Conservation (phyloP, 345 rosid genomes). For the Populus tremula region DNA sequence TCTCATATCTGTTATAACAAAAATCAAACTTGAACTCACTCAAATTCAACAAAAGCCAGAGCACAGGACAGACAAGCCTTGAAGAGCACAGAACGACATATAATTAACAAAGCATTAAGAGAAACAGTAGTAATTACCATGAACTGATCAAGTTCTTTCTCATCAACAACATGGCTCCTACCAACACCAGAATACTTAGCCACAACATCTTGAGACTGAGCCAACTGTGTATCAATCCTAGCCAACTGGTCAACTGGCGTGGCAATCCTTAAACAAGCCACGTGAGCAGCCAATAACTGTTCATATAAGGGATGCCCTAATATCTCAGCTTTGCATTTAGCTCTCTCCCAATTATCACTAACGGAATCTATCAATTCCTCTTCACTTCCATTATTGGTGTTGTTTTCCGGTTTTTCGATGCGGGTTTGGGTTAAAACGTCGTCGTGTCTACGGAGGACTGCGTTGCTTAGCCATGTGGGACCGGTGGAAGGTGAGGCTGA, state of each 20-base stretch:
- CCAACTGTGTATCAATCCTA: conserved; percentile 40
- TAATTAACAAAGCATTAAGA: neutral
- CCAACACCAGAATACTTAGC: conserved; percentile 40
- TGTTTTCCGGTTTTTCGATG: neutral
- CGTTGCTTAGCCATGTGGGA: conserved; percentile 44
- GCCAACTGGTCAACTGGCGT: conserved; percentile 47
- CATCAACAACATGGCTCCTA: conserved; percentile 28
- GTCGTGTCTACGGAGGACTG: conserved; percentile 20
- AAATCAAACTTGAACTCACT: neutral
- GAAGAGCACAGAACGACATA: neutral
- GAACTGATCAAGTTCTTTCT: conserved; percentile 47
- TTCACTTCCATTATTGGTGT: conserved; percentile 13
- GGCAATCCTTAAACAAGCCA: conserved; percentile 39
- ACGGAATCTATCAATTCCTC: conserved; percentile 19
- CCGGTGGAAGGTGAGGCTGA: conserved; percentile 21
- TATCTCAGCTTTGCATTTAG: conserved; percentile 42
- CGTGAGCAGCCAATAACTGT: conserved; percentile 36
- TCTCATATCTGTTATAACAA: neutral
- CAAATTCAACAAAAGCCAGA: neutral
- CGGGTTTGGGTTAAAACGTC: conserved; percentile 16
- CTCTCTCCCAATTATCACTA: conserved; percentile 36
- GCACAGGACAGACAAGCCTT: neutral
- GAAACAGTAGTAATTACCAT: conserved; percentile 28
- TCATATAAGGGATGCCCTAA: conserved; percentile 48
- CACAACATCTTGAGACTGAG: conserved; percentile 34